Evolutionary conservation across 2,329 filamentous ascomycete species (phyloP), one percentile per base, ranked within the genome.

Genomic region (Botrytis tulipae): DNA sequence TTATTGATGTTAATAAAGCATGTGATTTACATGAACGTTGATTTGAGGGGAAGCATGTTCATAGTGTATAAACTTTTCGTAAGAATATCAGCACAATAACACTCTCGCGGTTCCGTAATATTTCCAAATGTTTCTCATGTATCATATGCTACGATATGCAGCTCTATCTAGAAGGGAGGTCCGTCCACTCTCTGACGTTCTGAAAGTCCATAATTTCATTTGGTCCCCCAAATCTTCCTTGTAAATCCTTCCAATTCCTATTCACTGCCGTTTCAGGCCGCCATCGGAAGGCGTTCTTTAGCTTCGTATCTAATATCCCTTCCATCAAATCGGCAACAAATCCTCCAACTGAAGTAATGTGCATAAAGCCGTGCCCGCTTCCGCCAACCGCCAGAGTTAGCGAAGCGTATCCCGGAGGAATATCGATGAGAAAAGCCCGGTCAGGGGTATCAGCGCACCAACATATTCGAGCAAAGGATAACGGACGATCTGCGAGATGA

Each of bases 391-490:
- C 87, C 25, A 88, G 76, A 4, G 86, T 78, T 35, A 87, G 77
- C 40, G 82, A 83, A 51, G 78, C 75, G 69, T 83, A 80, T 18
- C 83, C 79, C 0, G 86, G 85, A 78, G 88, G 86, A 44, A 80
- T 79, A 70, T 84, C 84, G 72, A 89, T 87, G 29, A 89, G 78
- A 72, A 88, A 89, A 32, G 84, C 82, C 4, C 86, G 83, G 77
- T 89, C 86, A 0, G 84, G 83, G 0, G 87, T 89, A 76, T 89
- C 87, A 0, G 86, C 84, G 76, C 87, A 87, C 87, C 87, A 89
- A 79, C 87, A 89, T 46, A 89, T 85, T 25, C 86, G 82, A 12
- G 85, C 85, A 74, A 86, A 87, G 32, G 80, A 83, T 68, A 88
- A 85, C 0, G 83, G 82, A 3, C 87, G 83, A 4, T 84, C 78